These are phyloP conservation scores for Rubus parviflorus DNA, from an alignment of 306 rosid species.

Conservation along the genomic window DNA sequence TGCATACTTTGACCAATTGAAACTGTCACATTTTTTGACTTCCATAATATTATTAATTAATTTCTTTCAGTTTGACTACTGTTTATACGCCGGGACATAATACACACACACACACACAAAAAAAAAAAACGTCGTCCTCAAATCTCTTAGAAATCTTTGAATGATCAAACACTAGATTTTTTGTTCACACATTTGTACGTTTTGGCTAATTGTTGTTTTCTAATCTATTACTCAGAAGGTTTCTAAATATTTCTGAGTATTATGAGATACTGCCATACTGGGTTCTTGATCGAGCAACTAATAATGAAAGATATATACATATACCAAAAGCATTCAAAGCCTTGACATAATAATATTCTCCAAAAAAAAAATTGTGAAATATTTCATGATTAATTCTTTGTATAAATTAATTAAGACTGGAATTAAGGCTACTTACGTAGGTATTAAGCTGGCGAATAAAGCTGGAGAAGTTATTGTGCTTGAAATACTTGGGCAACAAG, in stretches of 20 bases:
- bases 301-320: too few relatives aligned
- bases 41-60: not conserved
- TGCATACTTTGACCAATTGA: constrained; percentile 18
- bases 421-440: constrained; percentile 49
- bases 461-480: constrained; percentile 94
- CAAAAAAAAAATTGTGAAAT: too few relatives aligned
- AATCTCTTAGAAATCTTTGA: not conserved
- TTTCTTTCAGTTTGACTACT: not conserved
- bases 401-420: not conserved
- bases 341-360: too few relatives aligned
- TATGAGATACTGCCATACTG: not conserved
- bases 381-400: too few relatives aligned
- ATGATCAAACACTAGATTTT: not conserved
- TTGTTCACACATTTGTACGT: not conserved
- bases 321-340: too few relatives aligned
- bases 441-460: constrained; percentile 89
- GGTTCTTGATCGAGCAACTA: not conserved
- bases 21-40: constrained; percentile 1
- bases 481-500: constrained; percentile 73
- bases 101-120: too few relatives aligned
- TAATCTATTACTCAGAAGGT: not conserved
- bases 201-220: not conserved
- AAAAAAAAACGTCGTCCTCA: not conserved
- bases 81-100: not conserved
- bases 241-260: not conserved